Base-by-base conservation (phyloP, 148 eudicot genomes). In the Fagopyrum tataricum region DNA sequence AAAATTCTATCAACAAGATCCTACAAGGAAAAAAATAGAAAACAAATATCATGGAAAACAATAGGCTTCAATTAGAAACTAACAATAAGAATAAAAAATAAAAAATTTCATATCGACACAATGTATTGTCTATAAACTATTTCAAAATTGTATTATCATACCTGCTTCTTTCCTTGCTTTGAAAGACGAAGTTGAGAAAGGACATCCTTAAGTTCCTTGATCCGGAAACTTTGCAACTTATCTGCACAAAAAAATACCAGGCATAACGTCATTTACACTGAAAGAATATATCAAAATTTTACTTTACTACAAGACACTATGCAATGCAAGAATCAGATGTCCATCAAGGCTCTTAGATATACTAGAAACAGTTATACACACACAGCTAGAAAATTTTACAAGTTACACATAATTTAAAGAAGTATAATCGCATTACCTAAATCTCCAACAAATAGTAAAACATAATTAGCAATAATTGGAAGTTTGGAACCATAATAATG, bases 121-220 rank as follows among this genome's bases (percentile, higher is more conserved):
- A 5, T 13, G 43, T 39, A 64, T 14, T 11, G 14, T 62, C 43
- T 64, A 24, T 61, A 61, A 26, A 24, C 67, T 24, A 12, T 61
- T 24, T 24, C 12, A 24, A 61, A 26, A 61, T 23, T 26, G 6
- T 26, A 23, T 4, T 61, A 14, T 18, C 78, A 69, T 71, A 90
- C 98, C 98, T 94, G 97, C 79, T 88, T 94, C 83, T 85, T 94
- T 77, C 98, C 98, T 80, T 91, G 98, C 82, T 91, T 94, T 70
- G 98, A 81, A 64, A 90, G 87, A 43, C 96, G 90, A 70, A 94
- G 82, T 58, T 79, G 86, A 23, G 85, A 84, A 64, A 94, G 87
- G 61, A 94, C 87, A 79, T 85, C 93, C 87, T 91, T 94, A 24
- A 94, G 96, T 85, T 94, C 98, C 77, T 91, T 94, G 74, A 94